phyloP scores from a whole-genome alignment of 352 stramenopile genomes.

The Phytophthora pinifolia region DNA sequence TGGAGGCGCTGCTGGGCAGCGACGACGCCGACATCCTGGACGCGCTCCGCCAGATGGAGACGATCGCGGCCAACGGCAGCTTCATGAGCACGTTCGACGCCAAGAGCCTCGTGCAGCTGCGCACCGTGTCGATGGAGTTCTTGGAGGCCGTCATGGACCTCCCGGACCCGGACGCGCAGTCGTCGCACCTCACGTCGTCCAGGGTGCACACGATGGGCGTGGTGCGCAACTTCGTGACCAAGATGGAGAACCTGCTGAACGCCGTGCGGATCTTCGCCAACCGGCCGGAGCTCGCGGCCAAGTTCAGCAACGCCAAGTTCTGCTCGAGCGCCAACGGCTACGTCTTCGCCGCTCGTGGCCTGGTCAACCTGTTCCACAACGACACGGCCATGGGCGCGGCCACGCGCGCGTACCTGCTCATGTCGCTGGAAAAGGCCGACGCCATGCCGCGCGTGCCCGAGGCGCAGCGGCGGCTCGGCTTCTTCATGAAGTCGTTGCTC shows the following conservation, averaged over 20 bases:
- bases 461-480: slow-evolving; percentile 72
- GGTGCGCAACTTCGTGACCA: slow-evolving; percentile 74
- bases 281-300: slow-evolving; percentile 50
- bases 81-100: slow-evolving; percentile 74
- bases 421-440: slow-evolving; percentile 70
- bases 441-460: slow-evolving; percentile 73
- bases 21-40: slow-evolving; percentile 70
- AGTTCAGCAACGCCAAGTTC: slow-evolving; percentile 77
- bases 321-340: slow-evolving; percentile 80
- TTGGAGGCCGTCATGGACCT: slow-evolving; percentile 76
- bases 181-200: slow-evolving; percentile 46
- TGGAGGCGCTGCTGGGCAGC: slow-evolving; percentile 62
- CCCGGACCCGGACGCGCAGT: slow-evolving; percentile 57
- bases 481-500: slow-evolving; percentile 80
- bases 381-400: slow-evolving; percentile 78
- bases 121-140: slow-evolving; percentile 66
- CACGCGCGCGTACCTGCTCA: slow-evolving; percentile 65
- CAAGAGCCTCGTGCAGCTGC: slow-evolving; percentile 50
- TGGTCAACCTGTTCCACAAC: slow-evolving; percentile 79
- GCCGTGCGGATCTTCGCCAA: slow-evolving; percentile 56
- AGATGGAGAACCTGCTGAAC: slow-evolving; percentile 72
- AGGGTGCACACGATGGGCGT: slow-evolving; percentile 73
- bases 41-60: slow-evolving; percentile 62
- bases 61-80: slow-evolving; percentile 51
- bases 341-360: slow-evolving; percentile 64